Base-by-base conservation (phyloP, 305 asterid genomes). In the Lippia alba region DNA sequence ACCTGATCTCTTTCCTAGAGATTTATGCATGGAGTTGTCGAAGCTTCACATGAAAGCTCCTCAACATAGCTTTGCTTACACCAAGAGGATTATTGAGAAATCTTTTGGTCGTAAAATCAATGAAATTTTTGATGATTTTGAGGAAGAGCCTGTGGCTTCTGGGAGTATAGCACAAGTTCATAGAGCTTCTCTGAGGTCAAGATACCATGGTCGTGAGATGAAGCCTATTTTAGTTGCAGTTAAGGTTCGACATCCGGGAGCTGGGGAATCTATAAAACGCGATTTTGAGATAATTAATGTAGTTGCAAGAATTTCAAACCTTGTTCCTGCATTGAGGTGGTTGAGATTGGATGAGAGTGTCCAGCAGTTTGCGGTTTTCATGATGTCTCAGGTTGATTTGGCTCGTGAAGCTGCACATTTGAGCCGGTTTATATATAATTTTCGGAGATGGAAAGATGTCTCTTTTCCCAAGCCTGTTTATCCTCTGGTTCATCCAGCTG, bases 331-430 rank as follows among this genome's bases (percentile, higher is more conserved):
- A 8, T 69, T 94, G 69, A 85, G 83, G 64, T 94, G 99, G 99
- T 80, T 94, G 83, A 91, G 99, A 80, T 80, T 94, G 85, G 97
- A 90, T 70, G 99, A 94, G 76, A 94, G 97, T 30, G 91, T 88
- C 17, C 91, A 81, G 83, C 99, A 91, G 77, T 91, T 94, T 78
- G 91, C 89, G 6, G 97, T 88, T 61, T 94, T 91, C 74, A 94
- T 94, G 99, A 85, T 94, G 97, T 89, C 97, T 60, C 97, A 94
- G 85, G 99, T 94, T 75, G 99, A 94, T 75, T 91, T 94, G 70
- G 95, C 97, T 44, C 87, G 99, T 64, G 99, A 94, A 85, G 99
- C 97, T 77, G 96, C 97, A 44, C 91, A 94, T 64, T 80, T 94
- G 78, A 94, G 93, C 80, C 99, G 99, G 51, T 88, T 94, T 72